Base-by-base conservation (phyloP, 2,329 filamentous ascomycete genomes). In the Alternaria infectoria region DNA sequence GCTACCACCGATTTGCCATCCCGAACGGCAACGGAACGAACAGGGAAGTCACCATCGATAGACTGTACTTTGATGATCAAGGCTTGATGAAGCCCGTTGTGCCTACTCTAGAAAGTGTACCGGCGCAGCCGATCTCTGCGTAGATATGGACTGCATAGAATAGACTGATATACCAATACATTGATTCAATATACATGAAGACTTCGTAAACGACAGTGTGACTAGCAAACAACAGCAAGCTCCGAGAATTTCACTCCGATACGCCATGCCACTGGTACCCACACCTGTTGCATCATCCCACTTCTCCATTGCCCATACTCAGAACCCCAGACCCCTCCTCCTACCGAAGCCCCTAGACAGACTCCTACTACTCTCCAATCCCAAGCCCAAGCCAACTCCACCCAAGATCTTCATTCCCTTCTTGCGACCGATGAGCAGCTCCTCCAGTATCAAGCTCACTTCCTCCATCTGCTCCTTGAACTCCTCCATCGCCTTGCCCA, bases 1-100 rank as follows among this genome's bases (percentile, higher is more conserved):
- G 69, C 6, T 76, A 76, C 46, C 73, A 76, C 43, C 71, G 74
- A 5, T 76, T 75, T 30, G 64, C 55, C 7, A 74, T 76, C 43
- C 71, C 73, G 0, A 61, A 60, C 26, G 73, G 74, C 2, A 66
- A 68, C 54, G 74, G 74, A 3, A 75, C 70, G 10, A 56, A 61
- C 21, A 57, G 74, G 4, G 74, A 74, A 51, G 73, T 71, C 6
- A 74, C 69, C 1, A 71, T 76, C 32, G 74, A 76, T 32, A 58
- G 52, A 45, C 26, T 76, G 7, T 71, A 56, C n/a, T 76, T 75
- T 56, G 72, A 75, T 54, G 61, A 61, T 1, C 17, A 67, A 15
- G 73, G 73, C 3, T 55, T 74, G 6, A 74, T 76, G 15, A 58
- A 64, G 56, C 66, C 68, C 13, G 69, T 76, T 19, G 64, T 73